Evolutionary conservation across 2,329 filamentous ascomycete genomes (phyloP).

Genomic region (Xylariaceae sp.): DNA sequence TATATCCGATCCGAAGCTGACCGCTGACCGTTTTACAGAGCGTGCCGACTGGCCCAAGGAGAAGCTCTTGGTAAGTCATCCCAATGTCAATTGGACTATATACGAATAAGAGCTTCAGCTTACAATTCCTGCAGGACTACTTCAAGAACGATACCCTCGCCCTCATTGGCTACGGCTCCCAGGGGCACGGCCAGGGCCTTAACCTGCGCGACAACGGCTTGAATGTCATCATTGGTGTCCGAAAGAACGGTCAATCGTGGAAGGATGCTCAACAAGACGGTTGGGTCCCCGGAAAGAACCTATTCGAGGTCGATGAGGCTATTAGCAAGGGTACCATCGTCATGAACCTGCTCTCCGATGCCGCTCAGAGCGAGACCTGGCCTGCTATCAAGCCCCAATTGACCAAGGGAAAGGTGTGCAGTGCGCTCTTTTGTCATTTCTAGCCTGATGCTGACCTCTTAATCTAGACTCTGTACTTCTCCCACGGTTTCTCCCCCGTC

Average conservation of each 20-base stretch:
- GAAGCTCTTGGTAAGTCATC: conserved; percentile 84
- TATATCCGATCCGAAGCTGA: conserved; percentile 24
- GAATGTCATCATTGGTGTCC: conserved; percentile 97
- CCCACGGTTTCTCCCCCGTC: conserved; percentile 99
- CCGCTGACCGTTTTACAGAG: conserved; percentile 56
- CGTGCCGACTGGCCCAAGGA: conserved; percentile 97
- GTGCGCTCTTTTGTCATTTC: conserved; percentile 14
- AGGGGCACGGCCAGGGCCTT: conserved; percentile 97
- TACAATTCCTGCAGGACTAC: conserved; percentile 65
- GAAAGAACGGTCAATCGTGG: conserved; percentile 98
- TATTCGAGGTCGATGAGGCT: conserved; percentile 97
- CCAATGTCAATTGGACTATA: neutral
- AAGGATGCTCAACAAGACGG: conserved; percentile 95
- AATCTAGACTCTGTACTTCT: conserved; percentile 98
- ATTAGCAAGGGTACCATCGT: conserved; percentile 89
- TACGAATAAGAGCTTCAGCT: conserved; percentile 14
- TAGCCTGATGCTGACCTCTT: conserved; percentile 4
- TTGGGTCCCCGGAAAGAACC: conserved; percentile 97
- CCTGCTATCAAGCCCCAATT: conserved; percentile 96
- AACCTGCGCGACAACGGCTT: conserved; percentile 99
- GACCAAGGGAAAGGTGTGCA: conserved; percentile 90
- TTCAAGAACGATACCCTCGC: conserved; percentile 99
- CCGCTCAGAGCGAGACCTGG: conserved; percentile 98
- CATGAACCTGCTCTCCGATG: conserved; percentile 99
- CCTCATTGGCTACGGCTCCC: conserved; percentile 96